Evolutionary conservation across 2,329 filamentous ascomycete species (phyloP).

Genomic region (Fusarium compactum): DNA sequence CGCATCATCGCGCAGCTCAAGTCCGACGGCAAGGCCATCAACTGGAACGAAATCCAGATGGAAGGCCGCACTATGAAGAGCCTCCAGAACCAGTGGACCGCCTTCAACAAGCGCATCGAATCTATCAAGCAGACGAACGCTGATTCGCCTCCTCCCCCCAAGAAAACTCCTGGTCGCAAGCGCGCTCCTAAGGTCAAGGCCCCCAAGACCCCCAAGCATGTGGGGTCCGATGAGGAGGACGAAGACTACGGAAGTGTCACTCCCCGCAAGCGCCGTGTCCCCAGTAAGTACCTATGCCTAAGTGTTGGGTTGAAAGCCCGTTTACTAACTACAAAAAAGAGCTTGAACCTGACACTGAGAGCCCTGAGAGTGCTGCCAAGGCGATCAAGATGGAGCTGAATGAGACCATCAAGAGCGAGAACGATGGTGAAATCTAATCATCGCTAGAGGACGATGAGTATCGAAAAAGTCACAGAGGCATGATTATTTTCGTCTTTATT

Average conservation of each 20-base stretch:
- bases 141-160: conserved; percentile 29
- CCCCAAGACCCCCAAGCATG: conserved; percentile 36
- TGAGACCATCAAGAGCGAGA: conserved; percentile 36
- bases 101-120: conserved; percentile 52
- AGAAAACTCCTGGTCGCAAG: conserved; percentile 47
- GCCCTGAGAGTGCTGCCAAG: conserved; percentile 34
- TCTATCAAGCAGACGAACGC: conserved; percentile 50
- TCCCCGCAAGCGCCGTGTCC: conserved; percentile 36
- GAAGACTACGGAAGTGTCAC: conserved; percentile 2
- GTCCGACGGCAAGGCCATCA: conserved; percentile 50
- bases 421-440: background rate
- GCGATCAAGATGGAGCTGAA: conserved; percentile 29
- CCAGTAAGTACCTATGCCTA: conserved; percentile 13
- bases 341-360: background rate
- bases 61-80: conserved; percentile 55
- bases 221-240: conserved; percentile 4
- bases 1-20: conserved; percentile 53
- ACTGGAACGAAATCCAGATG: conserved; percentile 53
- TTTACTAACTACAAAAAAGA: conserved; percentile 12
- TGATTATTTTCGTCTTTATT: background rate
- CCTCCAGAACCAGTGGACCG: conserved; percentile 54
- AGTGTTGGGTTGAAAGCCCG: background rate
- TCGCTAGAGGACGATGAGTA: background rate
- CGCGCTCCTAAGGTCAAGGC: conserved; percentile 10
- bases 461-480: background rate